Conservation (phyloP, 768 basidiomycete species). For the Termitomyces heimii region DNA sequence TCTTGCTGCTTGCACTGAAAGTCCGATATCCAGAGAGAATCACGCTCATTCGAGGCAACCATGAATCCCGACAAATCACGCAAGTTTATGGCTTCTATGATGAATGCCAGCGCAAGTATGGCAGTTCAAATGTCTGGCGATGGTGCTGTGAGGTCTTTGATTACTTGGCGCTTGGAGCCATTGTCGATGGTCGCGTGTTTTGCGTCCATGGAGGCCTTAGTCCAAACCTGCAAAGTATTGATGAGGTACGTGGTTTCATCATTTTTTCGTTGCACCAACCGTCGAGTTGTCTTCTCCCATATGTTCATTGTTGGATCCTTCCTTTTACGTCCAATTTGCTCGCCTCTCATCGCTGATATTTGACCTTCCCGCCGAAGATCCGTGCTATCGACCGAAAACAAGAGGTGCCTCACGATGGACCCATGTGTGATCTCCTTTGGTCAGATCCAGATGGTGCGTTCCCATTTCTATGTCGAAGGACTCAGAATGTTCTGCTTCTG, state of each 20-base stretch:
- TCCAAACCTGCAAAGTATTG: conserved; percentile 79
- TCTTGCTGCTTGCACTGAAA: conserved; percentile 91
- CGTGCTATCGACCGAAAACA: conserved; percentile 93
- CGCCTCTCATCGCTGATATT: not conserved
- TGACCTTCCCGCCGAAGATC: conserved; percentile 47
- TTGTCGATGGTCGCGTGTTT: conserved; percentile 96
- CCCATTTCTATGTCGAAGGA: not conserved
- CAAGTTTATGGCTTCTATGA: conserved; percentile 95
- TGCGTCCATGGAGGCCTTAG: conserved; percentile 97
- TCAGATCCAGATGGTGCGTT: conserved; percentile 92
- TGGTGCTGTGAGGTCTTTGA: conserved; percentile 99
- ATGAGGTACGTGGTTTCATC: conserved; percentile 56
- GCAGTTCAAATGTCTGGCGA: conserved; percentile 90
- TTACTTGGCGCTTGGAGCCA: conserved; percentile 88
- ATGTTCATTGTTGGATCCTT: not conserved
- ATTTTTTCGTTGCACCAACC: conserved; percentile 2
- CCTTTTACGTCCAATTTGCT: not conserved
- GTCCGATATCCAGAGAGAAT: conserved; percentile 97
- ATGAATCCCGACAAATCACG: conserved; percentile 95
- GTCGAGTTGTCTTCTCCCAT: not conserved
- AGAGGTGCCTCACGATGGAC: conserved; percentile 97
- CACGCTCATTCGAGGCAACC: conserved; percentile 95
- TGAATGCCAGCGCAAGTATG: conserved; percentile 96
- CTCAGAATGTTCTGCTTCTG: not conserved
- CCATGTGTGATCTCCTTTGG: conserved; percentile 99